phyloP scores from a whole-genome alignment of 2,329 filamentous ascomycete genomes.

The Capronia epimyces region DNA sequence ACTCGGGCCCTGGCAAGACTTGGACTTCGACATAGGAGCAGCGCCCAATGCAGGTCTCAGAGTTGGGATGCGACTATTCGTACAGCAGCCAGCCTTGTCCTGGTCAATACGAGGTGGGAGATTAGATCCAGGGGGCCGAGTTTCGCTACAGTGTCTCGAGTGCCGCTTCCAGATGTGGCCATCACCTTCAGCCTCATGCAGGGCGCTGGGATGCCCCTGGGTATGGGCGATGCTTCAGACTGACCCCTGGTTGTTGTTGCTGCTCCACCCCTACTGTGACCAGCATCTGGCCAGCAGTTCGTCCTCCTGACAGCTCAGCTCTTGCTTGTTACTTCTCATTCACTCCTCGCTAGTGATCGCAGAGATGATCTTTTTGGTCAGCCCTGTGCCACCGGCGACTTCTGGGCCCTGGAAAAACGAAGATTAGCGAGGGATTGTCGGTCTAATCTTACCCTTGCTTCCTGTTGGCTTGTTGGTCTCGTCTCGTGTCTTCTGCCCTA shows the following conservation, averaged over 20 bases:
- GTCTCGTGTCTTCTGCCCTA: background rate
- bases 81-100: background rate
- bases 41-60: too few relatives aligned
- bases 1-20: too few relatives aligned
- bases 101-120: background rate
- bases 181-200: background rate
- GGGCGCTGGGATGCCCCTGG: background rate
- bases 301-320: background rate
- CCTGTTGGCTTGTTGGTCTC: background rate
- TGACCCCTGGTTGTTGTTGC: background rate
- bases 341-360: too few relatives aligned
- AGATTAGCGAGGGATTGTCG: constrained; percentile 6
- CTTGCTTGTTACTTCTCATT: too few relatives aligned
- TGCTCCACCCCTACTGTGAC: too few relatives aligned
- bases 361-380: too few relatives aligned
- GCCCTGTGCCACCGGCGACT: constrained; percentile 2
- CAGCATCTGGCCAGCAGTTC: too few relatives aligned
- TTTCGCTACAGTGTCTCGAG: too few relatives aligned
- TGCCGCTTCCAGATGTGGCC: too few relatives aligned
- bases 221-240: too few relatives aligned
- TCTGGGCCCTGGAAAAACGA: background rate
- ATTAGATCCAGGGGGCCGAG: background rate
- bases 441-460: constrained; percentile 3
- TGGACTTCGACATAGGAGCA: too few relatives aligned
- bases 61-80: too few relatives aligned